These are phyloP conservation scores for Candida insectalens DNA, from an alignment of 805 yeast genomes.

Conservation along the genomic window DNA sequence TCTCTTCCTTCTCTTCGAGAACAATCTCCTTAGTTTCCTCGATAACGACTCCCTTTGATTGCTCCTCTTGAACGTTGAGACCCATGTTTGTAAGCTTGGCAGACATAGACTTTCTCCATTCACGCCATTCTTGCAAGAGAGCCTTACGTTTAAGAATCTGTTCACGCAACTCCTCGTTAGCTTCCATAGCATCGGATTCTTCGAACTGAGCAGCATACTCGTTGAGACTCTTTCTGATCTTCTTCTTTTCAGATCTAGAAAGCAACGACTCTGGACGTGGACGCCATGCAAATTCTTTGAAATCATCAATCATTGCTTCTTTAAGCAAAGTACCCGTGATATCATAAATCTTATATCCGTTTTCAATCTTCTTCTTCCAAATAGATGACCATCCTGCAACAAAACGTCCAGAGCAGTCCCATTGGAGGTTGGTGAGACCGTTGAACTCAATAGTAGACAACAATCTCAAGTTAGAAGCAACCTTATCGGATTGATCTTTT, in stretches of 20 bases:
- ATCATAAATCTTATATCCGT: constrained; percentile 85
- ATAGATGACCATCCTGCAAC: constrained; percentile 81
- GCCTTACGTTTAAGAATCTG: constrained; percentile 76
- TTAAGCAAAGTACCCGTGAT: constrained; percentile 68
- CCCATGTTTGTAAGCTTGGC: constrained; percentile 37
- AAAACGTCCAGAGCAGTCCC: constrained; percentile 97
- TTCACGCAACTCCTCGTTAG: constrained; percentile 84
- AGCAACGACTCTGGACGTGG: constrained; percentile 85
- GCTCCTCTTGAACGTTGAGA: constrained; percentile 38
- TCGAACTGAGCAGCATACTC: constrained; percentile 91
- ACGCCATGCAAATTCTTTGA: constrained; percentile 92
- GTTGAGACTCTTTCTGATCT: constrained; percentile 80
- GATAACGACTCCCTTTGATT: constrained; percentile 42
- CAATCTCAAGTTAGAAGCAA: constrained; percentile 48
- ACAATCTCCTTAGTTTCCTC: constrained; percentile 76
- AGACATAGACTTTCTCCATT: constrained; percentile 55
- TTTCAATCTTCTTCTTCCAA: constrained; percentile 77
- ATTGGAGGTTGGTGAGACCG: constrained; percentile 74
- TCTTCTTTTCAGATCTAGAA: constrained; percentile 72
- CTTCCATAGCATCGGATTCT: constrained; percentile 92
- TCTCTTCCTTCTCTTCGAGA: constrained; percentile 62
- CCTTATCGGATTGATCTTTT: constrained; percentile 35
- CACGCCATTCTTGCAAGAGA: constrained; percentile 75
- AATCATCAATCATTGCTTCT: constrained; percentile 71
- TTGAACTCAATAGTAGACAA: constrained; percentile 55